Percentiles rank a stretch among this genome's conserved stretches.
These are phyloP conservation scores for Ophiosphaerella herpotricha DNA, from an alignment of 2,329 filamentous ascomycete species.

Conservation along the genomic window DNA sequence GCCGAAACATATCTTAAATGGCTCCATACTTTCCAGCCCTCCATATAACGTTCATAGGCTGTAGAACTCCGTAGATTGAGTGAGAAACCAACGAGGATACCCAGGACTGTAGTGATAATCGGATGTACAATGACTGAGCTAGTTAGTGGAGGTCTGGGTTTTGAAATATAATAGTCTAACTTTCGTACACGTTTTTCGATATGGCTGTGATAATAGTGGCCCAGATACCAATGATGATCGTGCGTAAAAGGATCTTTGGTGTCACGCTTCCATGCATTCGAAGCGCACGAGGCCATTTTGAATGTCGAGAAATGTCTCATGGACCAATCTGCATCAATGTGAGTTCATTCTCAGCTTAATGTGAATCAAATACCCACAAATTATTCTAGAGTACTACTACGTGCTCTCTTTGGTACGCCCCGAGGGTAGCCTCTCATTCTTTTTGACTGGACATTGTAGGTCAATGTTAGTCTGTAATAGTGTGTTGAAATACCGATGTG, in stretches of 20 bases:
- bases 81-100: slow-evolving; percentile 75
- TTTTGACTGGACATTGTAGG: background rate
- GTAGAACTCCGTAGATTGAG: slow-evolving; percentile 74
- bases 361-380: slow-evolving; percentile 43
- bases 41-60: slow-evolving; percentile 68
- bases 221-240: slow-evolving; percentile 65
- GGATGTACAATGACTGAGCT: slow-evolving; percentile 59
- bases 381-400: background rate
- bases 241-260: slow-evolving; percentile 71
- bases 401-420: background rate
- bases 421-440: background rate
- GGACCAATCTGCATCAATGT: slow-evolving; percentile 52
- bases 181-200: slow-evolving; percentile 45
- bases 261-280: slow-evolving; percentile 73
- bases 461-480: background rate
- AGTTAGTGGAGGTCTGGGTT: background rate
- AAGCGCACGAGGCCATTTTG: slow-evolving; percentile 73
- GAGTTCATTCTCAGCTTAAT: background rate
- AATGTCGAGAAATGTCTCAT: slow-evolving; percentile 69
- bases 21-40: slow-evolving; percentile 66
- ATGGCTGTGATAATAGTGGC: slow-evolving; percentile 62
- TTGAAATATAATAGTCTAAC: slow-evolving; percentile 46
- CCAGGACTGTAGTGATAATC: slow-evolving; percentile 71
- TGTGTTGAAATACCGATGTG: too few relatives aligned
- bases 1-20: slow-evolving; percentile 56